Base-by-base conservation (phyloP, 306 rosid species). In the Hippophae rhamnoides region DNA sequence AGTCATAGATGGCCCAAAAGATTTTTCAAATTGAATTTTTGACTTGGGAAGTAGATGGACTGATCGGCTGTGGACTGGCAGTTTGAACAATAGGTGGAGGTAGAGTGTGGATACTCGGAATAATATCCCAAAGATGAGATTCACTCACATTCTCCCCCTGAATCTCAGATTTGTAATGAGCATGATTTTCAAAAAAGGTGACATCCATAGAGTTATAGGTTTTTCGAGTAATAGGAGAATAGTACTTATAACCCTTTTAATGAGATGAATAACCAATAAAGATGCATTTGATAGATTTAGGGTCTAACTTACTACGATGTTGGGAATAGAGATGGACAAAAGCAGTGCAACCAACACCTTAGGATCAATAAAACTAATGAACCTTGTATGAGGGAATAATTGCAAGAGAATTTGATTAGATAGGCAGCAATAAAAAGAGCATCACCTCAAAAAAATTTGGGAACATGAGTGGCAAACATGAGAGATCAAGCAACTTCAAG, bases 171-270 rank as follows among this genome's bases (percentile, higher is more conserved):
- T 38, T 41, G 51, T 13, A 64, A 31, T 52, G 53, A 6, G 60
- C 31, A 3, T 27, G 25, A 8, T 43, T 6, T 25, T 64, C 53
- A 18, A 52, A 54, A 18, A 62, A 62, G 3, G 66, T 48, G 7
- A 62, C 58, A 45, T 49, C 48, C 9, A 26, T n/a, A 31, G 31
- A 23, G 31, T 10, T n/a, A 12, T 26, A 49, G 11, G 14, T 5
- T 41, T 62, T 31, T 6, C 5, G 0, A 9, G 55, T 62, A 4
- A 1, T 27, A 1, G 67, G 67, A 11, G 38, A 50, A 12, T 50
- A 62, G 13, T 48, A 62, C 8, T 40, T 62, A 9, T 62, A 62
- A 7, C 58, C 67, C 7, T 48, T 48, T 62, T 62, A 10, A 8
- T 26, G 10, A 11, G 56, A 13, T 8, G 63, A 56, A 13, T 46